phyloP scores from a whole-genome alignment of 23 red algal species.

The Agarophyton chilense region DNA sequence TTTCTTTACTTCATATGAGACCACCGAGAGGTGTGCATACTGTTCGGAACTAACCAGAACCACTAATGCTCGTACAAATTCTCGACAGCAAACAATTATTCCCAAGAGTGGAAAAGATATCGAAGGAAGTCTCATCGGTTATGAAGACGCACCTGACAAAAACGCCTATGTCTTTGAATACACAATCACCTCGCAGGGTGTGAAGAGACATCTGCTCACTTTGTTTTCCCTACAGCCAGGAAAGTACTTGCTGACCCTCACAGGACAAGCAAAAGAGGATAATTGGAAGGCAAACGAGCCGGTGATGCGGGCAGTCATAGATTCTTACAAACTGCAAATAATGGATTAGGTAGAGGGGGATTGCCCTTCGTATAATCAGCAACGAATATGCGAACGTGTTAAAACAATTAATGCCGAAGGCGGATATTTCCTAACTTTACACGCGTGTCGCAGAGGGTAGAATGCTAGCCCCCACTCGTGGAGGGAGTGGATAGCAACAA shows the following conservation, averaged over 20 bases:
- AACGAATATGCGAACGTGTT: too few relatives aligned
- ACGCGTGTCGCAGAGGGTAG: too few relatives aligned
- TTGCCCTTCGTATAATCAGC: too few relatives aligned
- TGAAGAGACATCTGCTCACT: slow-evolving; percentile 70
- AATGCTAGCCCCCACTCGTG: too few relatives aligned
- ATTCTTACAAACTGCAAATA: slow-evolving; percentile 43
- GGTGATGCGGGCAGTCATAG: slow-evolving; percentile 37
- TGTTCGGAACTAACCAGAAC: too few relatives aligned
- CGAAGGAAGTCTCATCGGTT: slow-evolving; percentile 10
- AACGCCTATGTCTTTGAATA: slow-evolving; percentile 78
- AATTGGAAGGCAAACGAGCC: slow-evolving; percentile 48
- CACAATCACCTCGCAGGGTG: slow-evolving; percentile 27
- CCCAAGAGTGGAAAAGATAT: slow-evolving; percentile 56
- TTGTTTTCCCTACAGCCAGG: slow-evolving; percentile 76
- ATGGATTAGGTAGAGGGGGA: background rate
- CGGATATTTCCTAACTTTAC: too few relatives aligned
- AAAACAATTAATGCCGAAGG: too few relatives aligned
- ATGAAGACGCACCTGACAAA: background rate
- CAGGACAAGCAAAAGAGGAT: slow-evolving; percentile 67
- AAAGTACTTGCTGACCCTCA: slow-evolving; percentile 44
- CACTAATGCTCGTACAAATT: background rate
- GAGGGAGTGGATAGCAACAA: too few relatives aligned
- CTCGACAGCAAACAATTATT: slow-evolving; percentile 42
- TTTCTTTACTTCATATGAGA: background rate
- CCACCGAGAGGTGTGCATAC: too few relatives aligned